A percentile compares a stretch with the other conserved stretches of the same genome.
These are phyloP conservation scores for Cyclaneusma minus DNA, from an alignment of 2,329 filamentous ascomycete genomes.

Conservation along the genomic window DNA sequence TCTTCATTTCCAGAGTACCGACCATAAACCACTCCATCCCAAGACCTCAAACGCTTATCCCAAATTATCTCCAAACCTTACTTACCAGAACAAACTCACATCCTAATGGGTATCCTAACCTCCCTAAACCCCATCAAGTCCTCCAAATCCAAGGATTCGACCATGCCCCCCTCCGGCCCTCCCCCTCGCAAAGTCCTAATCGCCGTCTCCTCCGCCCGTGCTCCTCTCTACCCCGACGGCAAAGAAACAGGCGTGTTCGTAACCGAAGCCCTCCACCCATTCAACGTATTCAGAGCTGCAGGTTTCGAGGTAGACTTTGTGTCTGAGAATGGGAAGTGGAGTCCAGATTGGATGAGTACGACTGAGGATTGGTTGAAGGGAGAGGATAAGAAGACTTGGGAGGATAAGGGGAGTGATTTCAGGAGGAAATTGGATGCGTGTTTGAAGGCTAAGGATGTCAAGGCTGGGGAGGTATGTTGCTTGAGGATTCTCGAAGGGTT, in stretches of 20 bases:
- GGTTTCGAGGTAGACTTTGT: constrained; percentile 31
- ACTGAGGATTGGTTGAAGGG: constrained; percentile 25
- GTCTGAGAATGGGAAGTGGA: constrained; percentile 28
- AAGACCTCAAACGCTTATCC: too few species aligned
- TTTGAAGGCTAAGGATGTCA: constrained; percentile 21
- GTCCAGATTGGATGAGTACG: constrained; percentile 26
- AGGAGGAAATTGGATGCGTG: constrained; percentile 27
- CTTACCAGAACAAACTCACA: too few species aligned
- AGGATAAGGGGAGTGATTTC: constrained; percentile 25
- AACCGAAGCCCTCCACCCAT: constrained; percentile 30
- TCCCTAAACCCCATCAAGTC: too few species aligned
- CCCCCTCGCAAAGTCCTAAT: constrained; percentile 26
- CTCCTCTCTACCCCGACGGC: constrained; percentile 23
- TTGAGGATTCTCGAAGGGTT: too few species aligned
- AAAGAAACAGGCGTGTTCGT: constrained; percentile 29
- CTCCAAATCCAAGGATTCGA: too few species aligned
- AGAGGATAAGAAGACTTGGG: constrained; percentile 23
- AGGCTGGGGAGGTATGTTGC: too few species aligned
- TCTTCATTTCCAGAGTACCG: too few species aligned
- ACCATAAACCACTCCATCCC: too few species aligned
- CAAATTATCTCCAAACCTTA: too few species aligned
- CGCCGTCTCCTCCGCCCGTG: constrained; percentile 25
- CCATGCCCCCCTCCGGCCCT: too few species aligned
- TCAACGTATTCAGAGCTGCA: constrained; percentile 25
- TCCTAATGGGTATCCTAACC: too few species aligned